Percentiles rank a stretch among this genome's conserved stretches.
Conservation (phyloP, 2,329 filamentous ascomycete genomes). For the Verticillium dahliae region DNA sequence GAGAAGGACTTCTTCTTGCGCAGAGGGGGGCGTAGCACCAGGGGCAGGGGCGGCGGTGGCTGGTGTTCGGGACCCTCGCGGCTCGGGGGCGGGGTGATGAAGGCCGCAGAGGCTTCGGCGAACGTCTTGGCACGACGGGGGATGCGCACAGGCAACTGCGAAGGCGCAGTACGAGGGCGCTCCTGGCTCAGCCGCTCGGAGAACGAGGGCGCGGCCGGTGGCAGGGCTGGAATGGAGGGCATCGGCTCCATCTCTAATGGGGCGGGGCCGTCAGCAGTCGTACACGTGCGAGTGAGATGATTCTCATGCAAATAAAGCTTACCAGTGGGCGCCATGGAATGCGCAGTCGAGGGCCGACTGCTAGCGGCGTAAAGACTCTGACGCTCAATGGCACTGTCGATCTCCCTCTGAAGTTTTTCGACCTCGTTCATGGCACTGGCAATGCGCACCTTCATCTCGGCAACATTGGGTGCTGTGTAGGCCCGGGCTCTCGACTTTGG, state of each 20-base stretch:
- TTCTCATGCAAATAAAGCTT: not conserved
- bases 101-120: conserved; percentile 22
- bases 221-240: conserved; percentile 51
- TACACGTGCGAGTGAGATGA: not conserved
- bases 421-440: conserved; percentile 52
- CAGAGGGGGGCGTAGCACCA: conserved; percentile 52
- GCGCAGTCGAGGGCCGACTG: conserved; percentile 42
- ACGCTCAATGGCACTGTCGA: conserved; percentile 53
- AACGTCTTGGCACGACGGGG: conserved; percentile 20
- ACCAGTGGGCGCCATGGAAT: conserved; percentile 26
- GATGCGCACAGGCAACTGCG: conserved; percentile 26
- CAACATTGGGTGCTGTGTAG: conserved; percentile 38
- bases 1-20: conserved; percentile 64
- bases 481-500: conserved; percentile 37
- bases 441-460: conserved; percentile 47
- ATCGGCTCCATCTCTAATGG: conserved; percentile 39
- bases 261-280: conserved; percentile 4
- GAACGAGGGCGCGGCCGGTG: conserved; percentile 51
- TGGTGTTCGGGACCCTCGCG: conserved; percentile 25
- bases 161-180: conserved; percentile 24
- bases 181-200: conserved; percentile 41
- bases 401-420: conserved; percentile 51
- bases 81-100: conserved; percentile 19
- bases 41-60: conserved; percentile 49
- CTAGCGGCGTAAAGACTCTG: conserved; percentile 51